These are phyloP conservation scores for Ceratopteris richardii DNA, from an alignment of 75 land plant species.

Conservation along the genomic window DNA sequence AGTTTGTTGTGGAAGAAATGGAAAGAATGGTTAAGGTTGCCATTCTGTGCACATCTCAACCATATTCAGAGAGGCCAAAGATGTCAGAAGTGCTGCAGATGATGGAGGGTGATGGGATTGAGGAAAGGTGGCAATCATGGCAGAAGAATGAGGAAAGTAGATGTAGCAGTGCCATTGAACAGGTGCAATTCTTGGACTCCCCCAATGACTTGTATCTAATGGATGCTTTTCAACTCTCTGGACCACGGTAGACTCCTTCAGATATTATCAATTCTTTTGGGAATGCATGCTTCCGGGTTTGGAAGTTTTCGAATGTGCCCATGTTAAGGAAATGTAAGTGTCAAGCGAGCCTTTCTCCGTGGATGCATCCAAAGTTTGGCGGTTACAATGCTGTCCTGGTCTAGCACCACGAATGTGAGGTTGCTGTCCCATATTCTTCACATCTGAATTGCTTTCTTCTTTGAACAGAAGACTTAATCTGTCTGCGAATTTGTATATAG, in stretches of 20 bases:
- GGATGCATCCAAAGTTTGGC: too few relatives aligned
- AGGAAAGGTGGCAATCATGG: conserved; percentile 38
- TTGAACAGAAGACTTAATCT: too few relatives aligned
- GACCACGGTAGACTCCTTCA: conserved; percentile 14
- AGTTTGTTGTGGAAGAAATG: conserved; percentile 24
- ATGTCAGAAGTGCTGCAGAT: conserved; percentile 47
- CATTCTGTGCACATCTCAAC: conserved; percentile 28
- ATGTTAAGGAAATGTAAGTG: too few relatives aligned
- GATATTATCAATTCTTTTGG: too few relatives aligned
- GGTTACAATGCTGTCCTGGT: too few relatives aligned
- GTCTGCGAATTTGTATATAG: too few relatives aligned
- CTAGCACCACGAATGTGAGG: too few relatives aligned
- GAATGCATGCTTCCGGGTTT: too few relatives aligned
- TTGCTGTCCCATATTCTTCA: too few relatives aligned
- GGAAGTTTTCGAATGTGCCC: too few relatives aligned
- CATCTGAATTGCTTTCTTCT: too few relatives aligned
- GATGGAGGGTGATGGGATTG: conserved; percentile 45
- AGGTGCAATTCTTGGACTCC: conserved; percentile 1
- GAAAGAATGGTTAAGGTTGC: conserved; percentile 46
- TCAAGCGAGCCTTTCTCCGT: too few relatives aligned
- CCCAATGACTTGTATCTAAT: neutral
- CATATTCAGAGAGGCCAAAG: conserved; percentile 33
- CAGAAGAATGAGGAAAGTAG: conserved; percentile 30
- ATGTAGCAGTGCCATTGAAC: conserved; percentile 5
- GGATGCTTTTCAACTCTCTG: conserved; percentile 8